These are phyloP conservation scores for Fusarium pseudoanthophilum DNA, from an alignment of 2,329 filamentous ascomycete genomes.

Conservation along the genomic window DNA sequence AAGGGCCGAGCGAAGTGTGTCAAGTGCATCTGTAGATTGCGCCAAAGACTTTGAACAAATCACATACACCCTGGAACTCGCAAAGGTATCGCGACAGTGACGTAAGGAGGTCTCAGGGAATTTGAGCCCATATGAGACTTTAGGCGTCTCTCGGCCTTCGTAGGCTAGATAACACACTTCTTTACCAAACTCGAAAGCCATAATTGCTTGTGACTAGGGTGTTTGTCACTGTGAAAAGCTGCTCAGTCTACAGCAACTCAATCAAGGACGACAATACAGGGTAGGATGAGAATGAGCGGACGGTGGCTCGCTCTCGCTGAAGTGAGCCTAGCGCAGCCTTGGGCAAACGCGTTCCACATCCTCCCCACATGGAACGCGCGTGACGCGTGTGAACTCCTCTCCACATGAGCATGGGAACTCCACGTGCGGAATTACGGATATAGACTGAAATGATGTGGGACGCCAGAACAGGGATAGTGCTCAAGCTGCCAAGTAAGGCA, in stretches of 20 bases:
- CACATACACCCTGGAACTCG: background rate
- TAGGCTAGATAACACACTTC: constrained; percentile 3
- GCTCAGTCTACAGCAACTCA: accelerated
- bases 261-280: background rate
- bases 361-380: background rate
- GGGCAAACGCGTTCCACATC: background rate
- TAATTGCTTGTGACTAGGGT: background rate
- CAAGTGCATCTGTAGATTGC: constrained; percentile 57
- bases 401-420: background rate
- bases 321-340: background rate
- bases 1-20: constrained; percentile 54
- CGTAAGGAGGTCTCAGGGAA: constrained; percentile 15
- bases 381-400: background rate
- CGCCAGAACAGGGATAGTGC: background rate
- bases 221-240: accelerated
- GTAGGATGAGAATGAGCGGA: background rate
- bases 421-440: background rate
- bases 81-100: background rate
- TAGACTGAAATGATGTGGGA: background rate
- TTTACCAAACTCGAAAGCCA: constrained; percentile 8
- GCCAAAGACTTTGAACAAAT: constrained; percentile 57
- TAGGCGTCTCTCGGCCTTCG: background rate
- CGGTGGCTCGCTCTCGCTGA: no score
- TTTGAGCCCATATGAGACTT: constrained; percentile 11
- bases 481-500: background rate